Evolutionary conservation across 2,329 filamentous ascomycete species (phyloP), one percentile per base, ranked within the genome.

Genomic region (Nemania abortiva): DNA sequence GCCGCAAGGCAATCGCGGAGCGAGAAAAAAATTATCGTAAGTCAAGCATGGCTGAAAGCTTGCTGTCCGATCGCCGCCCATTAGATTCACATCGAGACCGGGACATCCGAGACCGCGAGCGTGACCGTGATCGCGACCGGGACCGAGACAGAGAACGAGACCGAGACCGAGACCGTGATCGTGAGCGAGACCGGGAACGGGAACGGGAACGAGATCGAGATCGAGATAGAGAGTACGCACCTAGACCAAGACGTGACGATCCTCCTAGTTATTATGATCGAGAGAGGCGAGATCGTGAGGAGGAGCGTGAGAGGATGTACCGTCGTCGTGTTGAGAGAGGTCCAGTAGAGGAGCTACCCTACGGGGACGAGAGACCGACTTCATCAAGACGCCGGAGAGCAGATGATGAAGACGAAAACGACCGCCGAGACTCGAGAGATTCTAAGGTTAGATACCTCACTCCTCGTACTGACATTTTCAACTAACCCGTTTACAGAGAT

Each of bases 1-100:
- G 96, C 73, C 92, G 94, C 76, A 96, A 95, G 80, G 95, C 95
- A 52, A 95, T 96, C 78, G 94, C 95, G 66, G 95, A 97, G 78
- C 91, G 97, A 56, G 97, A 98, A 82, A 92, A 95, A 73, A 95
- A 97, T 75, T 97, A 97, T 82, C 91, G 93, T 80, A 97, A 96
- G 82, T 86, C 89, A 53, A 90, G 87, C 78, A 89, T 89, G 82
- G 92, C 91, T 72, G 89, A 90, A 75, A 88, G 84, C 73, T 81
- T 89, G 22, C 79, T 90, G 63, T 86, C 86, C 61, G 87, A 89
- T 70, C 85, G 85, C 70, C 84, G 82, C 58, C 76, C 79, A 20
- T 79, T 77, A 84, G 88, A 75, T 77, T 88, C 72, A 84, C 87
- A 74, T 63, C 77, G 72, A 79, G 84, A 70, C 65, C 82, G 64